phyloP scores from a whole-genome alignment of 2,329 filamentous ascomycete genomes.

The Hypoxylon sp. region DNA sequence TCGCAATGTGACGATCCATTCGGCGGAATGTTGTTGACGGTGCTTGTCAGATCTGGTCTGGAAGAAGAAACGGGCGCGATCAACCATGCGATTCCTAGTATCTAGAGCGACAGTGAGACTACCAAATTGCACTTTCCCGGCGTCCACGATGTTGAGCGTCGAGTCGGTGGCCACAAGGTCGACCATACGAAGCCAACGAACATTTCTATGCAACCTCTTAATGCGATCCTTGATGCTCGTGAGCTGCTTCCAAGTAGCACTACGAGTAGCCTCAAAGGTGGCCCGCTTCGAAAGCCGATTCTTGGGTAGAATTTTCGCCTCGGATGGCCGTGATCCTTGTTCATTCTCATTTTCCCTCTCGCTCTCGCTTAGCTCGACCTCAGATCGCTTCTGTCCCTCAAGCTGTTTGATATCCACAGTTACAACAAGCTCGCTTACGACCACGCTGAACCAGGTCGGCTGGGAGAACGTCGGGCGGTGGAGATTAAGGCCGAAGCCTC shows the following conservation, averaged over 20 bases:
- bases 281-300: slow-evolving; percentile 51
- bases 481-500: slow-evolving; percentile 86
- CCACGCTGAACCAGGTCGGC: slow-evolving; percentile 94
- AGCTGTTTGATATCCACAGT: slow-evolving; percentile 82
- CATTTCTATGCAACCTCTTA: slow-evolving; percentile 86
- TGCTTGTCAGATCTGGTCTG: slow-evolving; percentile 75
- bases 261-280: slow-evolving; percentile 61
- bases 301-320: slow-evolving; percentile 47
- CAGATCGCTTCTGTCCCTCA: slow-evolving; percentile 61
- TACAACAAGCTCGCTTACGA: slow-evolving; percentile 85
- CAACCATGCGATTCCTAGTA: slow-evolving; percentile 90
- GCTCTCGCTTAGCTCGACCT: slow-evolving; percentile 50
- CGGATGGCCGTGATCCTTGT: slow-evolving; percentile 38
- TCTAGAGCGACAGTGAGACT: slow-evolving; percentile 89
- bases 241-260: slow-evolving; percentile 84
- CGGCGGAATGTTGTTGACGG: slow-evolving; percentile 78
- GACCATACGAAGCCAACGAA: slow-evolving; percentile 89
- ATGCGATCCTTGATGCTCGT: slow-evolving; percentile 85
- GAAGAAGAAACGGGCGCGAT: slow-evolving; percentile 89
- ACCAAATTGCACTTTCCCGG: slow-evolving; percentile 87
- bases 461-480: slow-evolving; percentile 97
- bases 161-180: slow-evolving; percentile 89
- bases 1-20: slow-evolving; percentile 90
- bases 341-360: slow-evolving; percentile 45
- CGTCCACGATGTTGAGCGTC: slow-evolving; percentile 80